Conservation (phyloP, 768 basidiomycete species). For the Rossbeevera mucosa region DNA sequence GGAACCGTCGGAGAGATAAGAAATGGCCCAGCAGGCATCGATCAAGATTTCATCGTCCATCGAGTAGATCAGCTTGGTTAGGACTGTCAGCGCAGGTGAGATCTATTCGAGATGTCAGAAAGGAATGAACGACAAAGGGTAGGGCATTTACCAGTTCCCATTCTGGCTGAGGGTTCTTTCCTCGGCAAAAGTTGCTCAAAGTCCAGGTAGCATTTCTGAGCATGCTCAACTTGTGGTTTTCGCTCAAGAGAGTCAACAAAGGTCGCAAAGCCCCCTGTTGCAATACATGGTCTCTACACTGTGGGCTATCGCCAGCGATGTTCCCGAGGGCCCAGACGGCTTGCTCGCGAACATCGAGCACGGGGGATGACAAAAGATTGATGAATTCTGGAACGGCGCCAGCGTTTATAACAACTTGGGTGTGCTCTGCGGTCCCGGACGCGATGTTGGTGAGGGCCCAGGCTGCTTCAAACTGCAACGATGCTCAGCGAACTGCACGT, state of each 20-base stretch:
- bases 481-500: slow-evolving; percentile 8
- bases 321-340: slow-evolving; percentile 99
- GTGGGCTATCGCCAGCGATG: slow-evolving; percentile 97
- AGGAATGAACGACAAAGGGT: slow-evolving; percentile 5
- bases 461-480: slow-evolving; percentile 83
- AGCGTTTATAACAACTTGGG: slow-evolving; percentile 93
- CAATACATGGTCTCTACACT: slow-evolving; percentile 95
- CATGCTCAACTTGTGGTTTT: slow-evolving; percentile 99
- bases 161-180: slow-evolving; percentile 95
- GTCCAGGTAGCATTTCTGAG: slow-evolving; percentile 99
- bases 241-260: slow-evolving; percentile 82
- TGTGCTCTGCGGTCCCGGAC: slow-evolving; percentile 97
- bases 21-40: slow-evolving; percentile 99
- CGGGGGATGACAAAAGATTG: slow-evolving; percentile 88
- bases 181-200: slow-evolving; percentile 97
- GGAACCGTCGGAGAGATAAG: slow-evolving; percentile 96
- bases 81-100: slow-evolving; percentile 91
- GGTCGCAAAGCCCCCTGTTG: slow-evolving; percentile 91
- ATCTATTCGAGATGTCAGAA: slow-evolving; percentile 54
- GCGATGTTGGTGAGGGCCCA: slow-evolving; percentile 99
- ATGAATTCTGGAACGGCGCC: slow-evolving; percentile 97
- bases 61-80: slow-evolving; percentile 98
- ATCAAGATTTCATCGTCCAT: slow-evolving; percentile 98
- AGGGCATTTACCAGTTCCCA: slow-evolving; percentile 81
- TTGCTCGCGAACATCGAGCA: slow-evolving; percentile 96